These are phyloP conservation scores for Cystobasidium pallidum DNA, from an alignment of 1,284 basidiomycete genomes.

Conservation along the genomic window DNA sequence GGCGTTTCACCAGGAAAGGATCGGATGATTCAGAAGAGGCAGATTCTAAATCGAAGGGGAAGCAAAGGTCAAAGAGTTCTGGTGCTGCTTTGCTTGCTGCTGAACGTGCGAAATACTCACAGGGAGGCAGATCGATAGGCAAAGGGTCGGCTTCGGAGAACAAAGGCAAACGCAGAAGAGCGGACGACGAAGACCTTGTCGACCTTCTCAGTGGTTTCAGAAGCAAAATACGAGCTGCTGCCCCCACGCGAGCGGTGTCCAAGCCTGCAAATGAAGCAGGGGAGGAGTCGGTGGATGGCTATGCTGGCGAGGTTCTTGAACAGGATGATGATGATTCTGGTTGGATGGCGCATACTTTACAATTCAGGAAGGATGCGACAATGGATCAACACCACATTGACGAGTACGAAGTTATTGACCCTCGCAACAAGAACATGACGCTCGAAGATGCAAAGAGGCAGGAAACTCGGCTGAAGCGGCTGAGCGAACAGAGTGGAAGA, in stretches of 20 bases:
- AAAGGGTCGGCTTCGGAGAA: conserved; percentile 24
- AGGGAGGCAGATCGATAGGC: conserved; percentile 28
- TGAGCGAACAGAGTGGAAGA: conserved; percentile 29
- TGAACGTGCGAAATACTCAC: conserved; percentile 51
- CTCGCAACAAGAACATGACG: conserved; percentile 37
- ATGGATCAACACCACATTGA: conserved; percentile 35
- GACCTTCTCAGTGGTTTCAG: conserved; percentile 48
- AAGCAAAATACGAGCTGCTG: conserved; percentile 47
- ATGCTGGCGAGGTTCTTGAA: conserved; percentile 38
- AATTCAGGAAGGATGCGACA: conserved; percentile 53
- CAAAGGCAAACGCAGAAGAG: conserved; percentile 45
- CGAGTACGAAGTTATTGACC: conserved; percentile 46
- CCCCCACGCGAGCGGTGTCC: background rate
- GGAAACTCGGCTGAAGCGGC: conserved; percentile 38
- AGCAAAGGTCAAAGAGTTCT: conserved; percentile 44
- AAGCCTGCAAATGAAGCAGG: background rate
- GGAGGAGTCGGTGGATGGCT: conserved; percentile 36
- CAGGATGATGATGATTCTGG: conserved; percentile 44
- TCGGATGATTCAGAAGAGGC: conserved; percentile 39
- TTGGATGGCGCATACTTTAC: conserved; percentile 51
- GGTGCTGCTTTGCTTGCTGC: conserved; percentile 51
- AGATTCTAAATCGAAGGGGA: conserved; percentile 43
- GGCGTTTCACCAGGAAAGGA: conserved; percentile 46
- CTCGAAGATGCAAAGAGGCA: conserved; percentile 45
- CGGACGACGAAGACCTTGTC: conserved; percentile 48